A percentile compares a stretch with the other conserved stretches of the same genome.
These are phyloP conservation scores for Fusarium sublunatum DNA, from an alignment of 2,329 filamentous ascomycete species.

Conservation along the genomic window DNA sequence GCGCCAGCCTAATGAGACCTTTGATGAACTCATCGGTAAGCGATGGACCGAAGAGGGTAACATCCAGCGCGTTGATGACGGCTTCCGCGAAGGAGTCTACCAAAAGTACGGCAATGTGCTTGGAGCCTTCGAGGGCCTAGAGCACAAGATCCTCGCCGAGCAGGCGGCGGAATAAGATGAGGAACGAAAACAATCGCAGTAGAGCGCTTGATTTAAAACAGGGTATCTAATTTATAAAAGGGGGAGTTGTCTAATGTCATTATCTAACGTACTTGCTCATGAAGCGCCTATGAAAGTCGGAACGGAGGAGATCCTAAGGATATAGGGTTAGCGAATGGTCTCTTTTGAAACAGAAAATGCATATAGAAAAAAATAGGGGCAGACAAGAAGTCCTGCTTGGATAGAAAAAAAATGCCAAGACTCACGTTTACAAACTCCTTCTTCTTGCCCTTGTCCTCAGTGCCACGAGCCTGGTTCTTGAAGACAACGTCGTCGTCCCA, in stretches of 20 bases:
- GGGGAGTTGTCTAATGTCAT: slow-evolving; percentile 25
- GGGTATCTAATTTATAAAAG: slow-evolving; percentile 47
- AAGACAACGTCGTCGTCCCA: slow-evolving; percentile 99
- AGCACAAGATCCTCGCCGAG: slow-evolving; percentile 69
- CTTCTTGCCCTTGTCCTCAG: slow-evolving; percentile 86
- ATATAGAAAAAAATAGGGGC: slow-evolving; percentile 6
- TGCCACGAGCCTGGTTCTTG: slow-evolving; percentile 96
- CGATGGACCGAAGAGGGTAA: slow-evolving; percentile 89
- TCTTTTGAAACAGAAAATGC: neutral
- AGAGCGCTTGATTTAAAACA: slow-evolving; percentile 30
- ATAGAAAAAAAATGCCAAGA: slow-evolving; percentile 32
- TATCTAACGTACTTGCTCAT: slow-evolving; percentile 79
- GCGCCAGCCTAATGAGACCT: slow-evolving; percentile 74
- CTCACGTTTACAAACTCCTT: slow-evolving; percentile 97
- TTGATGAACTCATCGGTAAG: slow-evolving; percentile 86
- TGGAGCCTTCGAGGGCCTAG: slow-evolving; percentile 80
- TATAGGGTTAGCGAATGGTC: slow-evolving; percentile 35
- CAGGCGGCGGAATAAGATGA: slow-evolving; percentile 38
- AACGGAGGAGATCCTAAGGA: slow-evolving; percentile 82
- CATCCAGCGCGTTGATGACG: slow-evolving; percentile 83
- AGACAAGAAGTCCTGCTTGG: slow-evolving; percentile 1
- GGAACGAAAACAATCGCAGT: slow-evolving; percentile 13
- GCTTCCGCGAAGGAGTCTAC: slow-evolving; percentile 80
- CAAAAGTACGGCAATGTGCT: slow-evolving; percentile 82
- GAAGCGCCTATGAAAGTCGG: slow-evolving; percentile 97